phyloP scores from a whole-genome alignment of 2,329 filamentous ascomycete genomes.

The Xylariaceae sp. region DNA sequence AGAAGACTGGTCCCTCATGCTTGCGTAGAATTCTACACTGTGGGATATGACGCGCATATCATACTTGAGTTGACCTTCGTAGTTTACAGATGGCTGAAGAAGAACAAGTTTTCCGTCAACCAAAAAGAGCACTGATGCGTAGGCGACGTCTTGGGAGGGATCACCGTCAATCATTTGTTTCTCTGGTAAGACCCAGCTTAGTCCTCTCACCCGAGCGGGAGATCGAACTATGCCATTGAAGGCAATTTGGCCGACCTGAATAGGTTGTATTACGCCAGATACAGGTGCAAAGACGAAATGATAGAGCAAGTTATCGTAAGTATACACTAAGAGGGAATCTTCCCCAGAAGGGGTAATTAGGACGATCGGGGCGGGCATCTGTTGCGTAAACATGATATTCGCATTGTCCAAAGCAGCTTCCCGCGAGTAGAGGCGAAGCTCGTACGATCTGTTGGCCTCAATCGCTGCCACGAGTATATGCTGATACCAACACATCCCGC shows the following conservation, averaged over 20 bases:
- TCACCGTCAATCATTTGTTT: slow-evolving; percentile 88
- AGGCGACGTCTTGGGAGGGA: slow-evolving; percentile 91
- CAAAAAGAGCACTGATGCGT: slow-evolving; percentile 93
- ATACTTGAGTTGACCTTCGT: slow-evolving; percentile 87
- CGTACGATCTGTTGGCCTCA: slow-evolving; percentile 81
- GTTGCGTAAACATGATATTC: slow-evolving; percentile 76
- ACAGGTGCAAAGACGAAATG: slow-evolving; percentile 87
- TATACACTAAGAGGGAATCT: slow-evolving; percentile 95
- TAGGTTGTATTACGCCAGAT: slow-evolving; percentile 72
- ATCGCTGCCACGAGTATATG: slow-evolving; percentile 93
- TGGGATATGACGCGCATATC: slow-evolving; percentile 97
- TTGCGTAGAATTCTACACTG: slow-evolving; percentile 92
- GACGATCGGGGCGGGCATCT: slow-evolving; percentile 84
- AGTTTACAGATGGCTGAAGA: slow-evolving; percentile 83
- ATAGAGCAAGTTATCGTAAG: slow-evolving; percentile 93
- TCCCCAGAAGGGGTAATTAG: slow-evolving; percentile 87
- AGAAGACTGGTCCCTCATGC: slow-evolving; percentile 83
- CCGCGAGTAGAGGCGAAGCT: slow-evolving; percentile 90
- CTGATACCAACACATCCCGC: slow-evolving; percentile 98
- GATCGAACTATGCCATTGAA: slow-evolving; percentile 96
- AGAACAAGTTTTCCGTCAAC: slow-evolving; percentile 96
- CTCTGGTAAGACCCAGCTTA: slow-evolving; percentile 96
- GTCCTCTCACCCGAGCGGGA: slow-evolving; percentile 85
- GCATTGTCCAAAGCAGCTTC: slow-evolving; percentile 78
- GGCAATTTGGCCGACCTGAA: slow-evolving; percentile 97